Evolutionary conservation across 768 basidiomycete genomes (phyloP), one percentile per base, ranked within the genome.

Genomic region (Lentinula raphanica): DNA sequence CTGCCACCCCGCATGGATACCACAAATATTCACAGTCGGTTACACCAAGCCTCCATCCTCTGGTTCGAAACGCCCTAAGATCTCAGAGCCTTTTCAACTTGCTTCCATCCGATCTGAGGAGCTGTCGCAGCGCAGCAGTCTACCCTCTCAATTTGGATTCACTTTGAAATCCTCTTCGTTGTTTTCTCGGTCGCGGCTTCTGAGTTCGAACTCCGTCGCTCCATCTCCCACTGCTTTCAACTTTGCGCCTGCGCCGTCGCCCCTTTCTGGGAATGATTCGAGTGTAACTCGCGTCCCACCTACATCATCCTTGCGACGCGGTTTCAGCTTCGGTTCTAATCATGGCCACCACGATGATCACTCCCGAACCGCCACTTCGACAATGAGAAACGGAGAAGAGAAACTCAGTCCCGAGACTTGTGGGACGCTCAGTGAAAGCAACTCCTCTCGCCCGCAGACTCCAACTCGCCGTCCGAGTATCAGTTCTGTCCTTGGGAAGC

Each of bases 21-120:
- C 56, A 19, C 56, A 57, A 25, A 57, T 57, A 29, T 57, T 57
- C 46, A 49, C 56, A 12, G 17, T 57, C 11, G 56, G 56, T 8
- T 57, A 49, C 56, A 57, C 44, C 9, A 57, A 38, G 42, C 46
- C 44, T 11, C 17, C 56, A 31, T 56, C 54, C 25, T 27, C 23
- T 19, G 42, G 32, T n/a, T 11, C 45, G 15, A 19, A 36, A 13
- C 44, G 56, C 7, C 36, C 46, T 5, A 13, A 46, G 23, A 57
- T 49, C 12, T 57, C 56, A n/a, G 46, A 57, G 46, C 44, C 56
- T 23, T 57, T 49, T 21, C 56, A 49, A 36, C 46, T 57, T 31
- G 11, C 53, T 56, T 42, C 31, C 28, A 12, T 44, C 7, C 28
- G 27, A 56, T 23, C 21, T 35, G 19, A 15, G 45, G 42, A 54